These are phyloP conservation scores for Kluyveromyces starmeri DNA, from an alignment of 805 yeast species.

Conservation along the genomic window DNA sequence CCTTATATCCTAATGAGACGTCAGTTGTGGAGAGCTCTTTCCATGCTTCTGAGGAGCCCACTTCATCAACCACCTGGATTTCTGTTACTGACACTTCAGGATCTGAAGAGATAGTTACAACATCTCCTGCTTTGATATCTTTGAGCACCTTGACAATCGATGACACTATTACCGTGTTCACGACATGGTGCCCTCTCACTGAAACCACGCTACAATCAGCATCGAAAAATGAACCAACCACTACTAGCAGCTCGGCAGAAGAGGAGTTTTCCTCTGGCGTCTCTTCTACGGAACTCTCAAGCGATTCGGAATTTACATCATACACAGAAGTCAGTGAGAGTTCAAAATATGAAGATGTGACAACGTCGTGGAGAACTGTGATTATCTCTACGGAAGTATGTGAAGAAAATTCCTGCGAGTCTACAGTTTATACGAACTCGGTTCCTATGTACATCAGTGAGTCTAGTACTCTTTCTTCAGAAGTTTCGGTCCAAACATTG, in stretches of 20 bases:
- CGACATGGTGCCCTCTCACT: slow-evolving; percentile 14
- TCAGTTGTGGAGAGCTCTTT: too few relatives aligned
- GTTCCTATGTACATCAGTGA: background rate
- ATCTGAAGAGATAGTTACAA: background rate
- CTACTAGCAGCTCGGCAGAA: background rate
- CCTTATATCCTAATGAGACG: too few relatives aligned
- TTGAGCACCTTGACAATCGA: slow-evolving; percentile 6
- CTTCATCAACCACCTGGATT: background rate
- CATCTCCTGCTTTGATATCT: slow-evolving; percentile 8
- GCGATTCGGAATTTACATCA: too few relatives aligned
- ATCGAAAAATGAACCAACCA: background rate
- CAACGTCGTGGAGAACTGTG: slow-evolving; percentile 1
- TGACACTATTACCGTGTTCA: slow-evolving; percentile 10
- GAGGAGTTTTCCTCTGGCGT: too few relatives aligned
- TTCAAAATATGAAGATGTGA: too few relatives aligned
- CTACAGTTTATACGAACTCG: background rate
- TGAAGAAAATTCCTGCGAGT: background rate
- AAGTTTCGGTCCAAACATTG: too few relatives aligned
- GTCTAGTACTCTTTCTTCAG: too few relatives aligned
- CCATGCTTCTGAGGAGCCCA: background rate
- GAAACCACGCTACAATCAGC: background rate
- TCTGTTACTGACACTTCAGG: background rate
- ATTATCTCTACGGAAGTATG: slow-evolving; percentile 3
- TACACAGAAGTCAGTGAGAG: too few relatives aligned
- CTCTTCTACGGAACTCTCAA: too few relatives aligned